A percentile compares a stretch with the other conserved stretches of the same genome.
These are phyloP conservation scores for Acanthamoeba healyi DNA, from an alignment of 208 protist species.

Conservation along the genomic window DNA sequence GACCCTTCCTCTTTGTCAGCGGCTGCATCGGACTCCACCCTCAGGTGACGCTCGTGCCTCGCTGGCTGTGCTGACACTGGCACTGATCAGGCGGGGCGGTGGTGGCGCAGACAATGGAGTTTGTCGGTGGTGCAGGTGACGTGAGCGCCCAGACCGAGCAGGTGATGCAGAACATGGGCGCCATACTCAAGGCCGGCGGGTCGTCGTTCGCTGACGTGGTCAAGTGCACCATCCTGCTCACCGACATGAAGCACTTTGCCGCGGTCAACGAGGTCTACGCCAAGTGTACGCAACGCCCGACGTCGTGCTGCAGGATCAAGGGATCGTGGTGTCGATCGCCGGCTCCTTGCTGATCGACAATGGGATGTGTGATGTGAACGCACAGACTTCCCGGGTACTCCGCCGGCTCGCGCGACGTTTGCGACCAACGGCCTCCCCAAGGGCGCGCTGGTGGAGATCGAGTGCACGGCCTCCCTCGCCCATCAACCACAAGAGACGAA, in stretches of 20 bases:
- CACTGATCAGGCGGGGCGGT: neutral
- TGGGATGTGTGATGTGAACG: neutral
- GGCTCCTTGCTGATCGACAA: neutral
- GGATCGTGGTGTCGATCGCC: too few relatives aligned
- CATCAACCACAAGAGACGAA: neutral
- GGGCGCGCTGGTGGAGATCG: constrained; percentile 89
- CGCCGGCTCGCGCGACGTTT: constrained; percentile 86
- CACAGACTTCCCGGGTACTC: constrained; percentile 54
- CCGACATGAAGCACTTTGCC: constrained; percentile 90
- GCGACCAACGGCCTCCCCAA: constrained; percentile 86
- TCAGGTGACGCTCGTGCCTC: neutral
- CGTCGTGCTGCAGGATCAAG: neutral
- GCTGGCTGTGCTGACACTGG: neutral
- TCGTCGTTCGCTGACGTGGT: constrained; percentile 87
- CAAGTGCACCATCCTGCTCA: constrained; percentile 88
- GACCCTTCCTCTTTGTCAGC: constrained; percentile 51
- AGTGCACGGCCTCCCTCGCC: constrained; percentile 85
- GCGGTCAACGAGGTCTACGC: constrained; percentile 89
- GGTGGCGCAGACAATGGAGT: constrained; percentile 1
- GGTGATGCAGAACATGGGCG: constrained; percentile 86
- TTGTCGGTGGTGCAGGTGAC: neutral
- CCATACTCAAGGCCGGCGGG: constrained; percentile 87
- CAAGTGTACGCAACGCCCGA: constrained; percentile 76
- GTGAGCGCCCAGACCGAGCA: neutral
- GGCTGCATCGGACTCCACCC: constrained; percentile 38